Evolutionary conservation across 768 basidiomycete genomes (phyloP).

Genomic region (Cantharellus cinnabarinus): DNA sequence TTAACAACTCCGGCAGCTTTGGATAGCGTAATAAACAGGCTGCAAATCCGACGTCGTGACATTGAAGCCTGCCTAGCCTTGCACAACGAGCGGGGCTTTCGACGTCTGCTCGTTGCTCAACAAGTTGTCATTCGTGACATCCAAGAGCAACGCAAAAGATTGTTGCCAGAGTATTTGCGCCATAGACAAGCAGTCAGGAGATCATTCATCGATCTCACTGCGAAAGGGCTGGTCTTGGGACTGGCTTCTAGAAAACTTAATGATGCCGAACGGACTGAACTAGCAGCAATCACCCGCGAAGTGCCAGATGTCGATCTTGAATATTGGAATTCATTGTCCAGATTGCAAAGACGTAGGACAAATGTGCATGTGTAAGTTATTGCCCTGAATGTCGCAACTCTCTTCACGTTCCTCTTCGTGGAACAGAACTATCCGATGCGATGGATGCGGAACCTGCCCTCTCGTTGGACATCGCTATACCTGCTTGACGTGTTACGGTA

Average conservation of each 20-base stretch:
- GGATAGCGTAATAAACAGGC: no score
- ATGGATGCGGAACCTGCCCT: not conserved
- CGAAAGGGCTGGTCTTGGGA: not conserved
- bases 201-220: not conserved
- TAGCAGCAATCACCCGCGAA: not conserved
- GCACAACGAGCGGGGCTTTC: not conserved
- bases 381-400: not conserved
- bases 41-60: no score
- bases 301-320: no score
- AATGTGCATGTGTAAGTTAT: not conserved
- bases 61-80: no score
- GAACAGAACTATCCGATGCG: not conserved
- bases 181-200: not conserved
- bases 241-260: no score
- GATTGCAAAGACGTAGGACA: not conserved
- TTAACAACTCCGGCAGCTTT: no score
- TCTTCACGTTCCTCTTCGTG: no score
- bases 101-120: not conserved
- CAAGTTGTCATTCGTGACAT: not conserved
- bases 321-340: not conserved
- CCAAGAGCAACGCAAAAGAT: not conserved
- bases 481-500: not conserved
- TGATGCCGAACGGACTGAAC: not conserved
- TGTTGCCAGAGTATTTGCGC: not conserved
- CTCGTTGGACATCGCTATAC: not conserved